Base-by-base conservation (phyloP, 2,329 filamentous ascomycete species). In the Lojkania enalia region DNA sequence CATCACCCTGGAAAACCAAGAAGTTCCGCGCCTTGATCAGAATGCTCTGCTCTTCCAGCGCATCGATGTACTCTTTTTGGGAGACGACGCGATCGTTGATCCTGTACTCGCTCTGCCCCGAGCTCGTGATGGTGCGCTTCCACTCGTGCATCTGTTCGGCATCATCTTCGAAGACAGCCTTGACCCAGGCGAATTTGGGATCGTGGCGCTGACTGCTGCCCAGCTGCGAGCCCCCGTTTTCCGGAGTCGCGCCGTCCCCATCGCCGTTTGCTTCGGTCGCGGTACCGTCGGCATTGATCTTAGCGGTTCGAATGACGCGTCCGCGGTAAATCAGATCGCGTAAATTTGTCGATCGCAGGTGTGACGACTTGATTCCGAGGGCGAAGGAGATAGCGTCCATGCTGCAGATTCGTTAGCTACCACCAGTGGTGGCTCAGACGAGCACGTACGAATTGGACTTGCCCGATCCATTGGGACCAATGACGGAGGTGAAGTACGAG, bases 301-400 rank as follows among this genome's bases (percentile, higher is more conserved):
- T 95, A 23, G 90, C 90, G 12, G 89, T 92, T 63, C 91, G 89
- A 61, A 99, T 79, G 11, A 97, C 90, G 55, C 92, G 87, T 40
- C 94, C 95, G 55, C 94, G 91, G 70, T 99, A 99, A 42, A 99
- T 89, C 25, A 99, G 81, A 67, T 99, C 94, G 71, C 90, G 89
- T 18, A 99, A 82, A 63, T 97, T 90, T 25, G 90, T 84, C 3
- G 95, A 99, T 62, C 94, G 90, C 42, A 99, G 79, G 70, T 97
- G 92, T n/a, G 92, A 95, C 2, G 94, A 99, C 70, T 97, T 96
- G 71, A 99, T 97, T 55, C 94, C 94, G 45, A 99, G 82, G 48
- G 99, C 94, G 72, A 99, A 99, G 56, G 94, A 99, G 60, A 99
- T 99, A 58, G 94, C 94, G 70, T 99, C 94, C 94, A 99, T 99